A percentile compares a stretch with the other conserved stretches of the same genome.
Conservation (phyloP, 140 eudicot genomes). For the Stevia rebaudiana region DNA sequence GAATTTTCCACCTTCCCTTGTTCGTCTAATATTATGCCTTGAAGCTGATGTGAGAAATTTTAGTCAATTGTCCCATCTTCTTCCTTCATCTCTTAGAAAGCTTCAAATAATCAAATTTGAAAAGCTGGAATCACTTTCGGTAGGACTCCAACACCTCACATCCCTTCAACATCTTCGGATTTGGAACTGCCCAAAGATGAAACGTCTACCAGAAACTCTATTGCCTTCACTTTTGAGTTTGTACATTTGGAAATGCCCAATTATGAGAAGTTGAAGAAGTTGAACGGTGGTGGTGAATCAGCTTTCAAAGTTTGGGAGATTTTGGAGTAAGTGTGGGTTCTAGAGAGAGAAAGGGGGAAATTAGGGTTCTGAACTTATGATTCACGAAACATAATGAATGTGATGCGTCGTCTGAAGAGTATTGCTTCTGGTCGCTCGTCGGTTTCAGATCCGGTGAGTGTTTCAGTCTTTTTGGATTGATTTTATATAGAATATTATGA, state of each 20-base stretch:
- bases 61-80: not conserved
- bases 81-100: not conserved
- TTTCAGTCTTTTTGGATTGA: not conserved
- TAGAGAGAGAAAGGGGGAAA: not conserved
- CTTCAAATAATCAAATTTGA: not conserved
- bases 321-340: too few species aligned
- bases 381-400: slow-evolving; percentile 51
- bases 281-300: too few species aligned
- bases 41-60: not conserved
- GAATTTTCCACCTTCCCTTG: not conserved
- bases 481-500: not conserved
- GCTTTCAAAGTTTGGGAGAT: too few species aligned
- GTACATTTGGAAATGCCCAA: not conserved
- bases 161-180: not conserved
- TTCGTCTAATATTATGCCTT: not conserved
- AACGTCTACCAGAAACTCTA: not conserved
- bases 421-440: slow-evolving; percentile 88
- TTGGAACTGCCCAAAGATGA: not conserved
- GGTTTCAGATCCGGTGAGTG: slow-evolving; percentile 74
- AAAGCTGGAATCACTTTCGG: not conserved
- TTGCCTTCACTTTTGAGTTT: not conserved
- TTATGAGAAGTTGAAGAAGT: too few species aligned
- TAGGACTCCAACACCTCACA: too few species aligned
- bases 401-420: slow-evolving; percentile 90
- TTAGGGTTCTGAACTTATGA: slow-evolving; percentile 26